Conservation (phyloP, 305 asterid species). For the Andrographis paniculata region DNA sequence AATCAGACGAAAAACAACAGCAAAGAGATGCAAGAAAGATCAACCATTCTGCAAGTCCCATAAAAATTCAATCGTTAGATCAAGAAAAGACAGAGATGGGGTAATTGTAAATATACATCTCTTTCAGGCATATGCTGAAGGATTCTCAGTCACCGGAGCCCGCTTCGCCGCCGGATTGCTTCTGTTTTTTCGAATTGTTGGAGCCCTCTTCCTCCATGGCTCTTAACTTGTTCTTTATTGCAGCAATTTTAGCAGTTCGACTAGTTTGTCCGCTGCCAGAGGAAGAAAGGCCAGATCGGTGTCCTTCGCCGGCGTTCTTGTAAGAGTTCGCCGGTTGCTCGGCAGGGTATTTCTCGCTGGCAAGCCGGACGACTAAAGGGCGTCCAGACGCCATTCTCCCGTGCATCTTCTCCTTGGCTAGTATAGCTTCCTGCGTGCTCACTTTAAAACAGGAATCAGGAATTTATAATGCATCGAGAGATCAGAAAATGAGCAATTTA, state of each 20-base stretch:
- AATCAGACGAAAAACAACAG: too few relatives aligned
- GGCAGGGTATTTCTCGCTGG: conserved; percentile 49
- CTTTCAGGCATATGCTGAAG: too few relatives aligned
- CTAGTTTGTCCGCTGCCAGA: conserved; percentile 36
- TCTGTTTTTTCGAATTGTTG: neutral
- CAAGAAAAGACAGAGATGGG: too few relatives aligned
- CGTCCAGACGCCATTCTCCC: conserved; percentile 64
- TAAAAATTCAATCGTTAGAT: too few relatives aligned
- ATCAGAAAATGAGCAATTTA: conserved; percentile 27
- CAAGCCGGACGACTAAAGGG: conserved; percentile 66
- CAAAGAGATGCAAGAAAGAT: too few relatives aligned
- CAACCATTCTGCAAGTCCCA: too few relatives aligned
- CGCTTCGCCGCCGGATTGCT: neutral
- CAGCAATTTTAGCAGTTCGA: conserved; percentile 70
- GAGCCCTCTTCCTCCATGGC: conserved; percentile 56
- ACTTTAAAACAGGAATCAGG: conserved; percentile 68
- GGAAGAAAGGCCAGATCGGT: conserved; percentile 21
- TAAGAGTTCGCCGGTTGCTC: conserved; percentile 32
- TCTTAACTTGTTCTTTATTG: conserved; percentile 67
- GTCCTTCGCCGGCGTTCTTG: conserved; percentile 28
- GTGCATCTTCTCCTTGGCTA: conserved; percentile 91
- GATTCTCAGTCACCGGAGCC: too few relatives aligned
- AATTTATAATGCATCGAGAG: conserved; percentile 14
- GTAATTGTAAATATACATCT: too few relatives aligned
- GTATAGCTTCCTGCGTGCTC: conserved; percentile 92